phyloP scores from a whole-genome alignment of 306 rosid genomes.

The Acacia melanoxylon region DNA sequence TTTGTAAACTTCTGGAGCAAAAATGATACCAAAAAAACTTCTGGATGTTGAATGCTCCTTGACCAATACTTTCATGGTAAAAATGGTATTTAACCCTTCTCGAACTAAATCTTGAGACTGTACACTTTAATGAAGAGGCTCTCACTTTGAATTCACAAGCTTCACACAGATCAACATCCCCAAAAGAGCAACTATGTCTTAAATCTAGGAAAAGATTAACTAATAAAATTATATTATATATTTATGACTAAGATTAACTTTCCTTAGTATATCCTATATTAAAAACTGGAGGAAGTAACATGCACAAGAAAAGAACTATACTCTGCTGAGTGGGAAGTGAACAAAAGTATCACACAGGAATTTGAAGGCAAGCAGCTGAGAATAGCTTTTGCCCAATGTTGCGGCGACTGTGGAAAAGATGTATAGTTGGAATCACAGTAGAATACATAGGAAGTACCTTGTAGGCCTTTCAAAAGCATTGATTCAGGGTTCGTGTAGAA shows the following conservation, averaged over 20 bases:
- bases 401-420: neutral
- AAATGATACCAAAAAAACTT: too few species aligned
- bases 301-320: neutral
- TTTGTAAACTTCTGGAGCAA: too few species aligned
- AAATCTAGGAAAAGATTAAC: too few species aligned
- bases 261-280: too few species aligned
- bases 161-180: slow-evolving; percentile 3
- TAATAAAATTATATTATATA: too few species aligned
- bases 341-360: neutral
- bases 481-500: neutral
- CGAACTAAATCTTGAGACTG: slow-evolving; percentile 29
- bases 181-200: slow-evolving; percentile 16
- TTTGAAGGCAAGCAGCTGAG: neutral
- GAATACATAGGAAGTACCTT: neutral
- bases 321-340: neutral
- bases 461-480: slow-evolving; percentile 5
- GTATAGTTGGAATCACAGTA: neutral
- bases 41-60: too few species aligned
- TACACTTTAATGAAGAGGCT: slow-evolving; percentile 11
- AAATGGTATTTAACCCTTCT: too few species aligned
- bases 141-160: neutral
- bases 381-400: neutral
- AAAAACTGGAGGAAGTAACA: neutral
- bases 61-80: too few species aligned
- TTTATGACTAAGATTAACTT: too few species aligned